Conservation (phyloP, 192 early-diverging fungal genomes). For the Coemansia sp. region DNA sequence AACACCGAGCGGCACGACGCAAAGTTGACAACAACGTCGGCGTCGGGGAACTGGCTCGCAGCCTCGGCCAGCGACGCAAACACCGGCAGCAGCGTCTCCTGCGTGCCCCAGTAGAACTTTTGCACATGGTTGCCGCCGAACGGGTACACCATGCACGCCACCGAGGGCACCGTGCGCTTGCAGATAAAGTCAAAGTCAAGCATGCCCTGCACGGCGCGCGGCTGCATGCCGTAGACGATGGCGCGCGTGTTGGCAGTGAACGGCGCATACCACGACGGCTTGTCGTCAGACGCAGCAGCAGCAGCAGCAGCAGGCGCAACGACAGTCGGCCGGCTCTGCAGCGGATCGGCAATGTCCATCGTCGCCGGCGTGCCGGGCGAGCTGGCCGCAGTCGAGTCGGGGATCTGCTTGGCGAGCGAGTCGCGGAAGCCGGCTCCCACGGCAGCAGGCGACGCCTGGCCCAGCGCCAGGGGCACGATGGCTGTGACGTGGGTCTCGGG, state of each 20-base stretch:
- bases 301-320: conserved; percentile 52
- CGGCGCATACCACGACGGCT: conserved; percentile 62
- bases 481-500: conserved; percentile 99
- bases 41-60: conserved; percentile 82
- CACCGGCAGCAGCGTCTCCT: conserved; percentile 94
- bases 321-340: conserved; percentile 33
- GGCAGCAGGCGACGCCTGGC: conserved; percentile 53
- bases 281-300: conserved; percentile 22
- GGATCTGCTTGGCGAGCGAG: conserved; percentile 58
- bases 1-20: conserved; percentile 95
- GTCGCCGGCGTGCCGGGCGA: conserved; percentile 43
- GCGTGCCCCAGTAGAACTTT: conserved; percentile 99
- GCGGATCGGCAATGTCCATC: conserved; percentile 53
- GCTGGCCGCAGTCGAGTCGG: conserved; percentile 52
- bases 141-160: conserved; percentile 98
- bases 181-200: conserved; percentile 99
- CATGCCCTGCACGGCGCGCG: conserved; percentile 98
- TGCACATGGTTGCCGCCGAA: conserved; percentile 99
- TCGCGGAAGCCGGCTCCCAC: conserved; percentile 66
- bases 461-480: conserved; percentile 92
- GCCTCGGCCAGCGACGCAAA: conserved; percentile 89
- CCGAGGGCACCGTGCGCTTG: conserved; percentile 86
- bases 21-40: conserved; percentile 97
- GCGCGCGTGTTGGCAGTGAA: conserved; percentile 84
- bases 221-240: conserved; percentile 99